Evolutionary conservation across 208 protist genomes (phyloP), one percentile per base, ranked within the genome.

Genomic region (Acanthamoeba royreba): DNA sequence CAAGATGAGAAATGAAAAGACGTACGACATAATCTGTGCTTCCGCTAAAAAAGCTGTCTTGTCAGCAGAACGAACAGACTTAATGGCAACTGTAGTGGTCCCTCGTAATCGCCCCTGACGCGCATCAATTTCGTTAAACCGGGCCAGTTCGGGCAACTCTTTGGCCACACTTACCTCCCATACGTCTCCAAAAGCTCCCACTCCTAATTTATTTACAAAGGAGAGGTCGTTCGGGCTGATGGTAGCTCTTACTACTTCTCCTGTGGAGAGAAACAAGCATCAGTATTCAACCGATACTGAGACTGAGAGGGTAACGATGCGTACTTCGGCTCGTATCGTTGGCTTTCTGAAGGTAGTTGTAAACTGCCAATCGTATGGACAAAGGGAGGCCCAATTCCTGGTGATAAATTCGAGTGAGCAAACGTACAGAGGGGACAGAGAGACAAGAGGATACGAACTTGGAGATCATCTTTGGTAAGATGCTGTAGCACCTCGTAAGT

Each of bases 21-120:
- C 87, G 63, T 92, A 92, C 87, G 53, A 72, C 87, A 92, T 92
- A 42, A 92, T 92, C 47, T 92, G 53, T 28, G 87, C 87, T 33
- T 92, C 87, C 17, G 63, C 40, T 11, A 81, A 40, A 22, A 92
- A 52, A 33, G 55, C 55, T 17, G 53, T 61, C 43, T 81, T 72
- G 45, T 79, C 87, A 9, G 61, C 17, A 0, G 58, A 72, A 19
- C 87, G 53, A 9, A 92, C 47, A 1, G 61, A 53, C 61, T 92
- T 92, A 61, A 92, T 79, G 38, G 87, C 87, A 9, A 92, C 87
- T n/a, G 87, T 92, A 7, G 87, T 81, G 17, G 53, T 81, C 8
- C 87, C 87, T 92, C 87, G 40, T 40, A 81, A 46, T 43, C 35
- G 42, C 38, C 87, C 87, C 83, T 90, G 38, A n/a, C n/a, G n/a